phyloP scores from a whole-genome alignment of 768 basidiomycete genomes.

The Tylopilus sp. region DNA sequence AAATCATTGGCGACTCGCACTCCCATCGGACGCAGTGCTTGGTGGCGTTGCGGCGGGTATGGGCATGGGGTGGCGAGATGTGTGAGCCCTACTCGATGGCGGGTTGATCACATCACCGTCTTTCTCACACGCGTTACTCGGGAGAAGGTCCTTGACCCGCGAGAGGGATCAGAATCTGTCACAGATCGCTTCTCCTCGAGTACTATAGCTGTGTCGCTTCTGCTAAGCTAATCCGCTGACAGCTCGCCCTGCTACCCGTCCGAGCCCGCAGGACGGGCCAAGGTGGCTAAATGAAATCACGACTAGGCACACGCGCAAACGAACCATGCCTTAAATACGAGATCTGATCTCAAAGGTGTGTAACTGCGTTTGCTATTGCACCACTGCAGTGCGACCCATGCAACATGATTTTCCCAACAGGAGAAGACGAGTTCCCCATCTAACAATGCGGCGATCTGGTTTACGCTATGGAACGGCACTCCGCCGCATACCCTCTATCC shows the following conservation, averaged over 20 bases:
- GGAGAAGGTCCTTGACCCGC: conserved; percentile 3
- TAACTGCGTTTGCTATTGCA: conserved; percentile 28
- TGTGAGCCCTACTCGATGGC: conserved; percentile 11
- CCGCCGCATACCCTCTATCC: conserved; percentile 21
- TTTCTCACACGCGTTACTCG: conserved; percentile 20
- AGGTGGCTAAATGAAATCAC: conserved; percentile 37
- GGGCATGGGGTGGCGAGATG: conserved; percentile 16
- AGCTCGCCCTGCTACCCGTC: conserved; percentile 18
- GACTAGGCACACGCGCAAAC: conserved; percentile 30
- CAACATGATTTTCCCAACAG: conserved; percentile 36
- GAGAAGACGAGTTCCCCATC: conserved; percentile 31
- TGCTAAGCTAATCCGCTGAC: conserved; percentile 11
- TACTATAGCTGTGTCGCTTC: conserved; percentile 19
- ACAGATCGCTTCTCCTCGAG: conserved; percentile 22
- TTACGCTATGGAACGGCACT: conserved; percentile 35
- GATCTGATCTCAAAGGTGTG: conserved; percentile 33
- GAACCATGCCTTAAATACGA: conserved; percentile 30
- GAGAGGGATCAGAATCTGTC: conserved; percentile 16
- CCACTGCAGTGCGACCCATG: conserved; percentile 27
- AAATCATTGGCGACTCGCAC: conserved; percentile 1
- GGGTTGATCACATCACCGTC: conserved; percentile 17
- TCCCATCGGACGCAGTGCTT: conserved; percentile 15
- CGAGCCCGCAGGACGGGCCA: conserved; percentile 25
- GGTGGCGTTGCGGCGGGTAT: conserved; percentile 18
- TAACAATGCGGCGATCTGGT: conserved; percentile 30